Evolutionary conservation across 129 eudicot species (phyloP), one percentile per base, ranked within the genome.

Genomic region (Kitagawia praeruptora): DNA sequence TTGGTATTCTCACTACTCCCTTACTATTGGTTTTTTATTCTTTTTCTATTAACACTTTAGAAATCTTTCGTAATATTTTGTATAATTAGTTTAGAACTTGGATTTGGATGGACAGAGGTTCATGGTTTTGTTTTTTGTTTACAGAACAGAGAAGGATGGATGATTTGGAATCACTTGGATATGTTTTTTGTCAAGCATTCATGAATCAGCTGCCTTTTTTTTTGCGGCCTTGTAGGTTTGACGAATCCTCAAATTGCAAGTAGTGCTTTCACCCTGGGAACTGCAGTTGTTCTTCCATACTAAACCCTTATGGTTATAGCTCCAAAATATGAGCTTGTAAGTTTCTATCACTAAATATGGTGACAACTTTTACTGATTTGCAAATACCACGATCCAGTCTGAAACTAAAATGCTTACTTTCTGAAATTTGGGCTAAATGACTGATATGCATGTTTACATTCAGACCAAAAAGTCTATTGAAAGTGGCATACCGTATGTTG

Each of bases 261-360:
- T 34, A 82, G 84, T 89, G 93, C 83, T 78, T 95, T 95, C 54
- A 95, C 98, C 47, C 64, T 90, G 74, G 98, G 97, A 78, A 95
- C 98, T 2, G 91, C 82, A 71, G 97, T 94, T 45, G 98, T 95
- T 87, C 97, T 92, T 83, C 98, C 98, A 39, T 88, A 90, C 84
- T 95, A 95, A 82, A 89, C 96, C 40, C 91, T 90, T 83, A 95
- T 95, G 98, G 88, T 95, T 80, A 85, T 87, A 56, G 98, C 98
- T 81, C 98, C 98, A 81, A 86, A 77, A 89, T 88, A 96, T 56
- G 89, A 92, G 80, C 74, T 95, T 75, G 98, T 95, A 88, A 83
- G 79, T 44, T 12, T 80, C 23, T 39, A 79, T 61, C 31, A 31
- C 42, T 3, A 78, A 73, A 40, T 23, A 23, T 25, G 16, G 73